Evolutionary conservation across 768 basidiomycete genomes (phyloP).

Genomic region (Pulveroboletus sp.): DNA sequence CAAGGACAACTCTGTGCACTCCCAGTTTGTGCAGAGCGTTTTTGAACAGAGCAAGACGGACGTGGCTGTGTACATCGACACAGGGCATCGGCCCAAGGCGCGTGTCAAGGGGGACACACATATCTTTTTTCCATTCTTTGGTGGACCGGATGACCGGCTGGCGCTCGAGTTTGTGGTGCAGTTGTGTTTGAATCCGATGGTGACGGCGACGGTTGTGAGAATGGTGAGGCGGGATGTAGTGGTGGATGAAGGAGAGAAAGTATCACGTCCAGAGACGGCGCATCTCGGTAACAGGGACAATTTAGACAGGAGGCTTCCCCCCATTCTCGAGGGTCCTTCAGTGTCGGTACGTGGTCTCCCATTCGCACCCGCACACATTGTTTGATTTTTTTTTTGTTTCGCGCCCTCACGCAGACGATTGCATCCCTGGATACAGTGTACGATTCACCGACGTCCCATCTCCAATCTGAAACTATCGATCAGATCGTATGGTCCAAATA

Average conservation of each 20-base stretch:
- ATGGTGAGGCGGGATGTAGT: slow-evolving; percentile 49
- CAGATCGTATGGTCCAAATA: slow-evolving; percentile 71
- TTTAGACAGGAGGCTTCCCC: no score
- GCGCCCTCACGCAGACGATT: slow-evolving; percentile 18
- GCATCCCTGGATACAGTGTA: slow-evolving; percentile 71
- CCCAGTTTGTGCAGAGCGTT: slow-evolving; percentile 80
- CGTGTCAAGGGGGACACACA: slow-evolving; percentile 45
- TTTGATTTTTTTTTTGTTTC: no score
- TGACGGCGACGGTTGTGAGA: slow-evolving; percentile 74
- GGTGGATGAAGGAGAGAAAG: not conserved
- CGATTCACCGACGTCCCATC: slow-evolving; percentile 51
- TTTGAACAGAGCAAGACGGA: slow-evolving; percentile 71
- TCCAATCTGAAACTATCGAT: slow-evolving; percentile 86
- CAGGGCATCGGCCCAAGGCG: slow-evolving; percentile 35
- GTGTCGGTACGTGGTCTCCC: slow-evolving; percentile 8
- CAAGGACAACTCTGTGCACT: slow-evolving; percentile 54
- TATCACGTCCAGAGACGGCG: slow-evolving; percentile 25
- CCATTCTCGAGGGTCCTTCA: not conserved
- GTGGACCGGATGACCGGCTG: slow-evolving; percentile 89
- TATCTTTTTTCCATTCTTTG: slow-evolving; percentile 88
- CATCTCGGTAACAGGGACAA: slow-evolving; percentile 15
- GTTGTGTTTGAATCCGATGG: slow-evolving; percentile 64
- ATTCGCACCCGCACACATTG: no score
- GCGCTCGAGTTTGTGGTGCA: slow-evolving; percentile 84
- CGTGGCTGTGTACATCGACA: slow-evolving; percentile 83